These are phyloP conservation scores for Penicillium salamii DNA, from an alignment of 495 filamentous ascomycete genomes.

Conservation along the genomic window DNA sequence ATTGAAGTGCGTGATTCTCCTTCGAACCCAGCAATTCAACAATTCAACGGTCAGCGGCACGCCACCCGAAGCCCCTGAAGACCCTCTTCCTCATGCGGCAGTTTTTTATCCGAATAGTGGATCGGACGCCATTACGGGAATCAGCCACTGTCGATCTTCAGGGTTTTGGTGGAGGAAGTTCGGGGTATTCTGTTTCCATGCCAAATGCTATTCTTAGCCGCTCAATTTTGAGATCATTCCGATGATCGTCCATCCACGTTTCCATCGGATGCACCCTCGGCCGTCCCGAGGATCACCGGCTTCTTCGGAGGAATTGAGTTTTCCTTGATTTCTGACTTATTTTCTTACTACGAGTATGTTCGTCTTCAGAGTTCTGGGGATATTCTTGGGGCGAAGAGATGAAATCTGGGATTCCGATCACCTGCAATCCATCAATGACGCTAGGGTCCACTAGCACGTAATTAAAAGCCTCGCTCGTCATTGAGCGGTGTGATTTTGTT, in stretches of 20 bases:
- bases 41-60: too few relatives aligned
- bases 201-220: neutral
- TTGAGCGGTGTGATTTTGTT: too few relatives aligned
- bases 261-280: neutral
- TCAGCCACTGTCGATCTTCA: conserved; percentile 9
- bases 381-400: too few relatives aligned
- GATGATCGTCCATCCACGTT: neutral
- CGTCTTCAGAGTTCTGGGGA: too few relatives aligned
- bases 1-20: too few relatives aligned
- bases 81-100: neutral
- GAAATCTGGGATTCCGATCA: too few relatives aligned
- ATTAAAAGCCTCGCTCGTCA: too few relatives aligned
- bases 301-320: neutral
- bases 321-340: too few relatives aligned
- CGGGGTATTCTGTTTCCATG: neutral
- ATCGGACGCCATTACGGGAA: neutral
- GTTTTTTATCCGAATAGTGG: neutral
- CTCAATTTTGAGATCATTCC: neutral
- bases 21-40: too few relatives aligned
- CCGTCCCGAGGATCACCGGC: neutral
- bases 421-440: too few relatives aligned
- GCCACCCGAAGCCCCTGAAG: neutral
- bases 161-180: neutral
- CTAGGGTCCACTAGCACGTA: too few relatives aligned
- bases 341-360: too few relatives aligned